Conservation (phyloP, 768 basidiomycete species). For the Hirschioporus abietinus region DNA sequence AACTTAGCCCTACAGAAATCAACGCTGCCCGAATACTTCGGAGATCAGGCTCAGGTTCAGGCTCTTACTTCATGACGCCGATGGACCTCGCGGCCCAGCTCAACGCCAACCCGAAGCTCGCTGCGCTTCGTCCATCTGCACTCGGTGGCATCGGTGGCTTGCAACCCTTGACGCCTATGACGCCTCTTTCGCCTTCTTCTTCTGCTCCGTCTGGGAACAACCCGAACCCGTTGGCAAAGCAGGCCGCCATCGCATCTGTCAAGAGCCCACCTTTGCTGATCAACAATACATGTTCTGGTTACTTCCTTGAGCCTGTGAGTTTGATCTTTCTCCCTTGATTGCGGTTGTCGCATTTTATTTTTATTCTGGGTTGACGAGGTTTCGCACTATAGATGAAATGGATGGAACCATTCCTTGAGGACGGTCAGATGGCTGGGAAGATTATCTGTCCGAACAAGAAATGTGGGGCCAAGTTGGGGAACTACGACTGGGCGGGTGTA, state of each 20-base stretch:
- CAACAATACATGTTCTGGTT: slow-evolving; percentile 88
- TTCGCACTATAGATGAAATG: slow-evolving; percentile 84
- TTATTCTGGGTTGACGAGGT: background rate
- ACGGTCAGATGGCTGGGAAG: slow-evolving; percentile 82
- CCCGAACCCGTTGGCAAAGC: background rate
- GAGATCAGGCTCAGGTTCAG: slow-evolving; percentile 12
- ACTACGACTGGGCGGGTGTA: slow-evolving; percentile 95
- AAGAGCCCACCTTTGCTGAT: slow-evolving; percentile 60
- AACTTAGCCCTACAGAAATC: slow-evolving; percentile 3
- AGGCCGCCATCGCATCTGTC: background rate
- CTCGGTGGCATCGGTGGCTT: slow-evolving; percentile 12
- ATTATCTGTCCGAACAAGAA: slow-evolving; percentile 89
- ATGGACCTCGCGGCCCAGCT: slow-evolving; percentile 41
- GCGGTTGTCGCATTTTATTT: background rate
- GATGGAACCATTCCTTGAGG: slow-evolving; percentile 83
- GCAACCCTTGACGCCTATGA: background rate
- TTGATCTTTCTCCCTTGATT: slow-evolving; percentile 5
- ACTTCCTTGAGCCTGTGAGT: slow-evolving; percentile 93
- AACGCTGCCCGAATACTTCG: slow-evolving; percentile 19
- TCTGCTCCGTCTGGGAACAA: background rate
- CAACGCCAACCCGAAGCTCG: slow-evolving; percentile 41
- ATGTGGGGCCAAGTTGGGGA: slow-evolving; percentile 88
- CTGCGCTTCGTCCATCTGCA: slow-evolving; percentile 35
- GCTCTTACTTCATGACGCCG: slow-evolving; percentile 25
- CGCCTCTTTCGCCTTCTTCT: too few species aligned